Evolutionary conservation across 2,329 filamentous ascomycete species (phyloP).

Genomic region (Colletotrichum kahawae): DNA sequence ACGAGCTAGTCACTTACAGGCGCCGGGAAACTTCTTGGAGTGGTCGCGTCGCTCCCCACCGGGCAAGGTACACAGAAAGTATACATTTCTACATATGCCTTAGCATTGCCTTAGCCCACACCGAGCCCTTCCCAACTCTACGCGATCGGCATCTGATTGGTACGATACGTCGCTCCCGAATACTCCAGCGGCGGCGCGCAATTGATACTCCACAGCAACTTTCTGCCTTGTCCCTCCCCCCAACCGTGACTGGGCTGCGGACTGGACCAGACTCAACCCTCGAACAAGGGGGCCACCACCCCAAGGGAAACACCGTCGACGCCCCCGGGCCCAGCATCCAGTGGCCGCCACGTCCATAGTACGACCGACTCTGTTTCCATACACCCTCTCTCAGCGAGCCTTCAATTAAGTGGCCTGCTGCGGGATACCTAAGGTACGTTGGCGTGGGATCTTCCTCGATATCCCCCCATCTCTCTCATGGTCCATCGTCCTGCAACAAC

Average conservation of each 20-base stretch:
- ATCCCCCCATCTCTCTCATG: neutral
- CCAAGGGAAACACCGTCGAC: conserved; percentile 11
- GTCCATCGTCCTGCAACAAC: neutral
- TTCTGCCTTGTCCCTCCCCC: conserved; percentile 7
- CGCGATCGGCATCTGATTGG: conserved; percentile 38
- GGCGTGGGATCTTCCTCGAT: neutral
- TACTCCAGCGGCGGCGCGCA: conserved; percentile 18
- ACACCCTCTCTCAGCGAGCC: neutral
- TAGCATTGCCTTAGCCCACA: conserved; percentile 5
- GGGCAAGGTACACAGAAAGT: conserved; percentile 3
- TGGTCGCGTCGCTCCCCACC: conserved; percentile 8
- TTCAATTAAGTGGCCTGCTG: neutral
- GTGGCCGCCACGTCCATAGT: neutral
- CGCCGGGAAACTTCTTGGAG: conserved; percentile 3
- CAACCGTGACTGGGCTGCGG: conserved; percentile 10
- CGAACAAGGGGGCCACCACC: conserved; percentile 3
- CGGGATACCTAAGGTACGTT: neutral
- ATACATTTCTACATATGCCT: conserved; percentile 1
- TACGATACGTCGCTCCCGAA: conserved; percentile 29
- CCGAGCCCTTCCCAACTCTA: conserved; percentile 24
- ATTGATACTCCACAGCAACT: conserved; percentile 11
- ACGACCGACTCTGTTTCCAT: neutral
- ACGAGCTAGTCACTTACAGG: conserved; percentile 4
- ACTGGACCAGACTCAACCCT: conserved; percentile 3
- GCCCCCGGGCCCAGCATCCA: conserved; percentile 5